These are phyloP conservation scores for Dictyostelium brefeldianum DNA, from an alignment of 78 protist species.

Conservation along the genomic window DNA sequence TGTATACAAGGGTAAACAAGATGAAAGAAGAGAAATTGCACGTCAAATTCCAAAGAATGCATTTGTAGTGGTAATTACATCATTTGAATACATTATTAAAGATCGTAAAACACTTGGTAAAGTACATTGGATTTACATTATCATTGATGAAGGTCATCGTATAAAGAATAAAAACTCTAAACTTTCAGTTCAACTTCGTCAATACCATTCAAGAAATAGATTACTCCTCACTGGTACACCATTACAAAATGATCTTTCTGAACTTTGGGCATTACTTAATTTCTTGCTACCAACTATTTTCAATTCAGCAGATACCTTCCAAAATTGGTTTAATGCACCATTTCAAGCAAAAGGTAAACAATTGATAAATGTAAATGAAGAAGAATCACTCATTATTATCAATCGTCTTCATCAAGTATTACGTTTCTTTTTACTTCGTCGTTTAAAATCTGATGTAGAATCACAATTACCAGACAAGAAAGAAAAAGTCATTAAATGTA, in stretches of 20 bases:
- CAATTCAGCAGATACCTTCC: slow-evolving; percentile 85
- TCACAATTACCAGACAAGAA: slow-evolving; percentile 91
- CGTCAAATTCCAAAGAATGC: slow-evolving; percentile 31
- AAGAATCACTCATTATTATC: slow-evolving; percentile 89
- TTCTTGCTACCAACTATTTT: slow-evolving; percentile 94
- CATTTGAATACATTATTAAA: slow-evolving; percentile 83
- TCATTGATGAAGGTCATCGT: slow-evolving; percentile 97
- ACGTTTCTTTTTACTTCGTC: slow-evolving; percentile 91
- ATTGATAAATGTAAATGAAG: slow-evolving; percentile 75
- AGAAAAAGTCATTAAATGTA: slow-evolving; percentile 91
- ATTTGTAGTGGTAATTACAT: slow-evolving; percentile 86
- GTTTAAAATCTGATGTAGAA: slow-evolving; percentile 95
- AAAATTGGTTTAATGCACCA: slow-evolving; percentile 94
- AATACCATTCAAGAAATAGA: slow-evolving; percentile 85
- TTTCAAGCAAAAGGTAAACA: slow-evolving; percentile 66
- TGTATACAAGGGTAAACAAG: slow-evolving; percentile 69
- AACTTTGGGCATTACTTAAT: slow-evolving; percentile 96
- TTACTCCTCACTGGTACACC: slow-evolving; percentile 98
- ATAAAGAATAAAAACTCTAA: slow-evolving; percentile 83
- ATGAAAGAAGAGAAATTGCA: slow-evolving; percentile 73
- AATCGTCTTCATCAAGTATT: slow-evolving; percentile 87
- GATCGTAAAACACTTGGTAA: slow-evolving; percentile 60
- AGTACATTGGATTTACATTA: slow-evolving; percentile 83
- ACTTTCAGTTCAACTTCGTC: slow-evolving; percentile 33
- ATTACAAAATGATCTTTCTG: slow-evolving; percentile 96